A percentile compares a stretch with the other conserved stretches of the same genome.
Conservation (phyloP, 2,329 filamentous ascomycete genomes). For the Helicocarpus griseus region DNA sequence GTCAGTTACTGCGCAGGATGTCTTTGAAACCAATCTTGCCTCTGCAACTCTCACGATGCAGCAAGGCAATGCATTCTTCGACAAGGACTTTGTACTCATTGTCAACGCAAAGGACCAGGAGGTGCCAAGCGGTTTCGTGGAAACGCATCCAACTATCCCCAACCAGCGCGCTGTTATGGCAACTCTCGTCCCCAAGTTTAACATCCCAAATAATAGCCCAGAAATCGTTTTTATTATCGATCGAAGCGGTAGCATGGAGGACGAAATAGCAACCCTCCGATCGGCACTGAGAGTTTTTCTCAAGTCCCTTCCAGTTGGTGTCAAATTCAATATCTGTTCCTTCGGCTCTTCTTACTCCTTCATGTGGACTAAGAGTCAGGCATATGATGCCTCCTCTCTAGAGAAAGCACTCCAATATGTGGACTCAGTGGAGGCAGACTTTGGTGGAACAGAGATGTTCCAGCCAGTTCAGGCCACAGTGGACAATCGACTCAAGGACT, state of each 20-base stretch:
- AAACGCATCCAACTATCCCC: conserved; percentile 52
- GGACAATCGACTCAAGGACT: conserved; percentile 34
- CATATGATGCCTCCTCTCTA: conserved; percentile 38
- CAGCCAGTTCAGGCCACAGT: conserved; percentile 39
- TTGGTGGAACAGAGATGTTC: conserved; percentile 47
- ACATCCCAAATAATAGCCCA: conserved; percentile 44
- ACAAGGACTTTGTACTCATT: conserved; percentile 58
- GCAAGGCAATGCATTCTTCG: conserved; percentile 30
- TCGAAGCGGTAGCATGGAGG: conserved; percentile 52
- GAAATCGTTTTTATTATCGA: conserved; percentile 68
- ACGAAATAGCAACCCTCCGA: conserved; percentile 40
- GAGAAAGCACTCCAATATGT: conserved; percentile 36
- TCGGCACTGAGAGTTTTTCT: conserved; percentile 48
- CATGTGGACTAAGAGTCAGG: conserved; percentile 39
- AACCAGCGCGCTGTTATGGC: conserved; percentile 59
- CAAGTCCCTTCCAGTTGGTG: conserved; percentile 47
- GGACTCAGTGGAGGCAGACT: conserved; percentile 34
- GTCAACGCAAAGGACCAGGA: conserved; percentile 51
- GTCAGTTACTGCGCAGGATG: conserved; percentile 35
- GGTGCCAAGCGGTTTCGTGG: conserved; percentile 55
- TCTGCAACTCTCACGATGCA: conserved; percentile 50
- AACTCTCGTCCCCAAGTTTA: conserved; percentile 61
- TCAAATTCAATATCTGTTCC: conserved; percentile 50
- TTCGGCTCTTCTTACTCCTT: conserved; percentile 42
- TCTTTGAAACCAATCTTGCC: conserved; percentile 49